Percentiles rank a stretch among this genome's conserved stretches.
These are phyloP conservation scores for Populus davidiana DNA, from an alignment of 345 rosid species.

Conservation along the genomic window DNA sequence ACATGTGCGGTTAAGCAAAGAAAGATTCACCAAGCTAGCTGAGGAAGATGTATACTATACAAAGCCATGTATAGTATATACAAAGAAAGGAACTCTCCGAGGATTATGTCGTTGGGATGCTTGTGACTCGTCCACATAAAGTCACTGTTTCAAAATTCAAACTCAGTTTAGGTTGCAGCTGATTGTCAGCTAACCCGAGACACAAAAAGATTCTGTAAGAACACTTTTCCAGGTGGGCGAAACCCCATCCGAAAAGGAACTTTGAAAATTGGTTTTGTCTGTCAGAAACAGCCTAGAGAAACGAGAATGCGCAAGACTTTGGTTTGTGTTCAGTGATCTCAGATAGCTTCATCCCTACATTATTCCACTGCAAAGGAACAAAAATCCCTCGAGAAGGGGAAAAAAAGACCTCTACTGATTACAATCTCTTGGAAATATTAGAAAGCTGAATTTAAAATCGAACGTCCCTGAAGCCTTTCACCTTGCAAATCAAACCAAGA, in stretches of 20 bases:
- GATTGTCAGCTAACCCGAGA: not conserved
- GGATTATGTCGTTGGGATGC: slow-evolving; percentile 20
- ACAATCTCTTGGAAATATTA: not conserved
- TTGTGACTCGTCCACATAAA: not conserved
- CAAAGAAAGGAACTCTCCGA: slow-evolving; percentile 12
- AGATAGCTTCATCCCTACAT: too few relatives aligned
- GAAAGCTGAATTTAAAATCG: not conserved
- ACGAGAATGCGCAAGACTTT: not conserved
- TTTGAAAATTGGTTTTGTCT: not conserved
- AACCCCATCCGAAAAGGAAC: not conserved
- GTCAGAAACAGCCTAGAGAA: not conserved
- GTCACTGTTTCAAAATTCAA: slow-evolving; percentile 33
- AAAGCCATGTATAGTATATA: too few relatives aligned
- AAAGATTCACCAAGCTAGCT: not conserved
- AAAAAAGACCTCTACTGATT: not conserved
- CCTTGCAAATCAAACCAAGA: not conserved
- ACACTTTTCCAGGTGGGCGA: not conserved
- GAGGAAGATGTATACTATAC: not conserved
- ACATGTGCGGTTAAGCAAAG: not conserved
- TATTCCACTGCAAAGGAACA: not conserved
- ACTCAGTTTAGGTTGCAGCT: slow-evolving; percentile 9
- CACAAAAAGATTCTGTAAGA: not conserved
- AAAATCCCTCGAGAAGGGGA: not conserved
- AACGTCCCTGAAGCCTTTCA: not conserved
- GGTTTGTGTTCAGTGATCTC: too few relatives aligned